Evolutionary conservation across 106 monocot species (phyloP).

Genomic region (Apostasia shenzhenica): DNA sequence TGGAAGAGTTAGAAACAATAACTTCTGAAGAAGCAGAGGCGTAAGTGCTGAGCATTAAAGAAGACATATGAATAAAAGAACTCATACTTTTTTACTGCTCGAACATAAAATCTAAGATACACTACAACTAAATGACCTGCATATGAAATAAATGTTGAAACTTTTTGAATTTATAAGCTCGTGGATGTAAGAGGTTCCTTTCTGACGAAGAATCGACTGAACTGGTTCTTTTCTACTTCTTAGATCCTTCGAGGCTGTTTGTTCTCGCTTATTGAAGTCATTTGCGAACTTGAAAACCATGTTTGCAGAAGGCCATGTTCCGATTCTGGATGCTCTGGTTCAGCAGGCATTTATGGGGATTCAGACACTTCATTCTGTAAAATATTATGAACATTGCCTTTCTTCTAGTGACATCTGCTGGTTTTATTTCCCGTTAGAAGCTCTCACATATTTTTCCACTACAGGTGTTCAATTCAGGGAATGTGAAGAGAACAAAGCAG

Average conservation of each 20-base stretch:
- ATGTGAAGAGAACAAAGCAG: constrained; percentile 41
- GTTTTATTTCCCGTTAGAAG: constrained; percentile 3
- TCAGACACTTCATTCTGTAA: constrained; percentile 77
- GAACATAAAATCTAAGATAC: background rate
- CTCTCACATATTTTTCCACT: background rate
- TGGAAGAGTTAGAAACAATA: constrained; percentile 72
- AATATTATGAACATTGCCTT: constrained; percentile 9
- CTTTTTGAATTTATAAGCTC: background rate
- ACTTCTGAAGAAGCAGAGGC: constrained; percentile 61
- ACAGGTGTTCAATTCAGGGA: constrained; percentile 43
- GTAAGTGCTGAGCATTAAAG: constrained; percentile 39
- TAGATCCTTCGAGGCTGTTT: constrained; percentile 77
- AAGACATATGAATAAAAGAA: background rate
- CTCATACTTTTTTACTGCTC: background rate
- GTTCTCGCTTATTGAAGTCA: constrained; percentile 47
- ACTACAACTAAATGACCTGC: background rate
- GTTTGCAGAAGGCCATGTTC: constrained; percentile 27
- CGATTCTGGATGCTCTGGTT: constrained; percentile 54
- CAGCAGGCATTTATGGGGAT: constrained; percentile 64
- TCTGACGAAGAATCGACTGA: background rate
- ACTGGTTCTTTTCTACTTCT: constrained; percentile 9
- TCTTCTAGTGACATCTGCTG: background rate
- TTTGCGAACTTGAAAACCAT: constrained; percentile 59
- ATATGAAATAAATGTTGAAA: background rate
- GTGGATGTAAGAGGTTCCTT: background rate